Evolutionary conservation across 2,329 filamentous ascomycete genomes (phyloP).

Genomic region (Magnaporthales sp.): DNA sequence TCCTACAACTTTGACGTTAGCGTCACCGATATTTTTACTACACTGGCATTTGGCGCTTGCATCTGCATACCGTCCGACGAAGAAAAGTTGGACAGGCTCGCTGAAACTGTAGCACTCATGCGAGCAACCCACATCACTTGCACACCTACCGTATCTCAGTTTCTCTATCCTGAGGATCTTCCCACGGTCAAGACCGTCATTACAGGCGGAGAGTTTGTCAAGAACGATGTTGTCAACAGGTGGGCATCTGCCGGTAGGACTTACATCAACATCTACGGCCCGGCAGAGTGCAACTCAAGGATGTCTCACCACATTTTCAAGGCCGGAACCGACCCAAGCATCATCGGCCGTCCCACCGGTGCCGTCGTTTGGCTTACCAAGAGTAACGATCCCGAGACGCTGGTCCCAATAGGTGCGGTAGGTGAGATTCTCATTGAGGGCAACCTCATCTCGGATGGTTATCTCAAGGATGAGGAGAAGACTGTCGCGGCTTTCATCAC

Average conservation of each 20-base stretch:
- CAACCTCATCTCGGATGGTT: conserved; percentile 33
- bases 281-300: conserved; percentile 37
- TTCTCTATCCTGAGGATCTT: conserved; percentile 8
- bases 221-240: conserved; percentile 14
- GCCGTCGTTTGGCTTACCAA: neutral
- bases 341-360: neutral
- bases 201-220: conserved; percentile 58
- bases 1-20: conserved; percentile 30
- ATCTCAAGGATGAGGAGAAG: conserved; percentile 23
- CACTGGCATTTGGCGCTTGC: conserved; percentile 41
- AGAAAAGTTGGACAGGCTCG: conserved; percentile 5
- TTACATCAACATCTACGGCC: conserved; percentile 35
- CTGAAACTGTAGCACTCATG: conserved; percentile 48
- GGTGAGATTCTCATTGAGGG: conserved; percentile 35
- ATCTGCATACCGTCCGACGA: neutral
- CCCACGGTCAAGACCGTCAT: conserved; percentile 31
- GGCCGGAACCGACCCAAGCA: neutral
- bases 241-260: neutral
- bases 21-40: conserved; percentile 57
- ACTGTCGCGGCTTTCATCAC: conserved; percentile 2
- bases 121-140: conserved; percentile 46
- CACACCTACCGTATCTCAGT: conserved; percentile 31
- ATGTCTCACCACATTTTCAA: neutral
- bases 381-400: conserved; percentile 1
- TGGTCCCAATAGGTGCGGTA: conserved; percentile 9